Evolutionary conservation across 495 filamentous ascomycete genomes (phyloP).

Genomic region (Friedmanniomyces simplex): DNA sequence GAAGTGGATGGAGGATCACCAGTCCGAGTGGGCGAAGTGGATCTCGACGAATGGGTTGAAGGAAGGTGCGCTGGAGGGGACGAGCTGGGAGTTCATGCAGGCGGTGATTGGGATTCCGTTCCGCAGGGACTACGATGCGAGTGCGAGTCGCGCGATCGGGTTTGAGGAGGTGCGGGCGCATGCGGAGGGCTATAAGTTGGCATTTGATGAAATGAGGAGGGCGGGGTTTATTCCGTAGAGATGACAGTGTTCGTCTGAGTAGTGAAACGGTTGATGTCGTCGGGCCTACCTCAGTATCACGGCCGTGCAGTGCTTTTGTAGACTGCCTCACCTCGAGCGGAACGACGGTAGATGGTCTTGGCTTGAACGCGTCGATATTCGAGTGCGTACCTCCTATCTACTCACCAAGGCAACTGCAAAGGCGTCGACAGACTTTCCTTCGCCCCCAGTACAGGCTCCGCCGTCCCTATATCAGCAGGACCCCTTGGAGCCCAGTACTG

Average conservation of each 20-base stretch:
- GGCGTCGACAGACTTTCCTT: conserved; percentile 48
- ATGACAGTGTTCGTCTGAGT: too few species aligned
- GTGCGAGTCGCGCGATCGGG: conserved; percentile 8
- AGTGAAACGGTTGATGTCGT: too few species aligned
- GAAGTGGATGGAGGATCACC: conserved; percentile 12
- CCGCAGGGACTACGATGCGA: conserved; percentile 19
- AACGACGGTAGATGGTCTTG: too few species aligned
- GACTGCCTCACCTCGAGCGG: too few species aligned
- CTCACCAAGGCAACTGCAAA: conserved; percentile 62
- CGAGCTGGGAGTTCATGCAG: conserved; percentile 13
- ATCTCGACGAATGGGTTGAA: conserved; percentile 7
- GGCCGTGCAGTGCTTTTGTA: too few species aligned
- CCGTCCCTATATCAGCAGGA: conserved; percentile 57
- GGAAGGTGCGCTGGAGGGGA: conserved; percentile 3
- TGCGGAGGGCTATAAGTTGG: conserved; percentile 14
- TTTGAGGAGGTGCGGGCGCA: conserved; percentile 16
- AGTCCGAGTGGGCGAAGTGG: conserved; percentile 5
- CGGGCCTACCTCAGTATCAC: too few species aligned
- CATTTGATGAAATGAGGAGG: conserved; percentile 19
- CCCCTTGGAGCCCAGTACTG: conserved; percentile 65
- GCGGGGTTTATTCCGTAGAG: conserved; percentile 20
- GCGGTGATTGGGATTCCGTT: conserved; percentile 12
- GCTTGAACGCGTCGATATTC: too few species aligned
- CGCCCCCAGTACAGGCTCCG: conserved; percentile 48
- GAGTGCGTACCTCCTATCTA: background rate